Evolutionary conservation across 2,329 filamentous ascomycete species (phyloP).

Genomic region (Hymenoscyphus fraxineus): DNA sequence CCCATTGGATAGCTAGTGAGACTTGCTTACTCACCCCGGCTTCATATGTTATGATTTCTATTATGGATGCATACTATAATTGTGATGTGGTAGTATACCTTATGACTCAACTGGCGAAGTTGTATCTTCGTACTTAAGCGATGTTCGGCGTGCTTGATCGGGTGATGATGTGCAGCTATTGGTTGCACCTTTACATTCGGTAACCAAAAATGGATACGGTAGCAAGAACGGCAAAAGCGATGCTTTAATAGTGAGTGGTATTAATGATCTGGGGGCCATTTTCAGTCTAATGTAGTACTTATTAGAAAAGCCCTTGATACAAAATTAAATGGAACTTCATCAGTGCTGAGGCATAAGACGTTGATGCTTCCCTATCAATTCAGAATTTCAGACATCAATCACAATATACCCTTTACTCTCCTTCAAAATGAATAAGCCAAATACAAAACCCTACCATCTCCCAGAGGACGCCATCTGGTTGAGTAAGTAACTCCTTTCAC

Average conservation of each 20-base stretch:
- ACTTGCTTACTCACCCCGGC: background rate
- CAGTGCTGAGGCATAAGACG: background rate
- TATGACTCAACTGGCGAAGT: background rate
- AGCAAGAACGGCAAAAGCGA: no score
- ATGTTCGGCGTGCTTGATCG: background rate
- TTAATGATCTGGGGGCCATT: no score
- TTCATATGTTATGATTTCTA: background rate
- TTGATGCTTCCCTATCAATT: background rate
- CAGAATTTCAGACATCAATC: background rate
- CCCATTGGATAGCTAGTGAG: no score
- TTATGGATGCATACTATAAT: no score
- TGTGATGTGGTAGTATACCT: background rate
- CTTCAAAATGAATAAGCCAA: conserved; percentile 32
- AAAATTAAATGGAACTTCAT: background rate
- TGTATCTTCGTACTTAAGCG: background rate
- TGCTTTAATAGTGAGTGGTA: no score
- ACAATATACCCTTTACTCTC: background rate
- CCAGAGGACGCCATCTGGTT: conserved; percentile 40
- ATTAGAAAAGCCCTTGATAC: no score
- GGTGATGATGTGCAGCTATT: background rate
- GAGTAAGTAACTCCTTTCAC: conserved; percentile 30
- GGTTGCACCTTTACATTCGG: background rate
- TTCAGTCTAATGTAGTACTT: no score
- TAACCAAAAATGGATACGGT: no score
- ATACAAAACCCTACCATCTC: conserved; percentile 35